Conservation (phyloP, 768 basidiomycete genomes). For the Leccinum boreale region DNA sequence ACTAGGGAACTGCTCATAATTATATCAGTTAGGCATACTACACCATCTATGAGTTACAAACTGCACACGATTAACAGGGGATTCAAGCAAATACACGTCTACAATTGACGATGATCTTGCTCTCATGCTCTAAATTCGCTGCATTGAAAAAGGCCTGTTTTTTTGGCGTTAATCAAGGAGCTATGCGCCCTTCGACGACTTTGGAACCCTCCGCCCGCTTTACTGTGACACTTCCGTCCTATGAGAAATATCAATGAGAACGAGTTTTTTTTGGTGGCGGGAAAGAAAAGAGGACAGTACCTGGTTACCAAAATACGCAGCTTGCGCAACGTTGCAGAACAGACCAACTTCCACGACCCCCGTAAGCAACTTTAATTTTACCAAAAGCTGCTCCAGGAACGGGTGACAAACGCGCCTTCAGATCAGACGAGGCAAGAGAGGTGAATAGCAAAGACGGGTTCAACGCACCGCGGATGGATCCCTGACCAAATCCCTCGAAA, state of each 20-base stretch:
- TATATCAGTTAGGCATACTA: not conserved
- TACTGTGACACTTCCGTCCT: slow-evolving; percentile 73
- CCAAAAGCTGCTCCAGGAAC: slow-evolving; percentile 53
- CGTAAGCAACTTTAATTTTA: slow-evolving; percentile 87
- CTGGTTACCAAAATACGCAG: slow-evolving; percentile 95
- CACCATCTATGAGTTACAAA: not conserved
- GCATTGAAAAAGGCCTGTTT: not conserved
- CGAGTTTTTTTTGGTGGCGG: not conserved
- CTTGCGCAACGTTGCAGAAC: slow-evolving; percentile 90
- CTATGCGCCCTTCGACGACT: slow-evolving; percentile 23
- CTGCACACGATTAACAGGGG: not conserved
- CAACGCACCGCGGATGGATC: slow-evolving; percentile 56
- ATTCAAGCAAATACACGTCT: not conserved
- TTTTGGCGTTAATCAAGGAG: not conserved
- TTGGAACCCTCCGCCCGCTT: slow-evolving; percentile 35
- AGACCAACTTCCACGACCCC: slow-evolving; percentile 98
- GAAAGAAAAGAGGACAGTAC: slow-evolving; percentile 34
- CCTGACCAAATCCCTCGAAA: slow-evolving; percentile 62
- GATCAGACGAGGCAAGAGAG: not conserved
- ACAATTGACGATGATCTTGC: not conserved
- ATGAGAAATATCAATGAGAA: not conserved
- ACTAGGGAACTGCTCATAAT: not conserved
- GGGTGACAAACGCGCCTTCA: too few relatives aligned
- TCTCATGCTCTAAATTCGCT: not conserved
- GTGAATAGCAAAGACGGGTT: not conserved